Percentiles rank a stretch among this genome's conserved stretches.
Conservation (phyloP, 768 basidiomycete genomes). For the button mushroom (Agaricus bisporus) region DNA sequence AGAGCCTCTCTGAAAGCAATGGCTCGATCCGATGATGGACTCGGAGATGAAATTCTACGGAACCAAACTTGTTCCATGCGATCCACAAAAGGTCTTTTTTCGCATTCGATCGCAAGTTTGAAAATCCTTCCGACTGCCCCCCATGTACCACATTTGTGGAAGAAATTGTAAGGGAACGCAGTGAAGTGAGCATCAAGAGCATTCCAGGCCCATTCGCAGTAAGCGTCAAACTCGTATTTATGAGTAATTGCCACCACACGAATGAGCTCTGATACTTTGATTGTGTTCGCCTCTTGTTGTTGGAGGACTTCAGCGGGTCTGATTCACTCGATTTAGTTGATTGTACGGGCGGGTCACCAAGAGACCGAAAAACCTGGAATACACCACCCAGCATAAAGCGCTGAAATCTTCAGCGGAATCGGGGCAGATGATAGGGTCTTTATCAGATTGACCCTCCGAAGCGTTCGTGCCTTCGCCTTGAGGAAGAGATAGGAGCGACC, state of each 20-base stretch:
- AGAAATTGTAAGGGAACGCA: background rate
- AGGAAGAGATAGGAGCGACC: background rate
- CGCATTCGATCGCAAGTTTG: background rate
- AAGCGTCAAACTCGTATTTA: background rate
- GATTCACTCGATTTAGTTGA: background rate
- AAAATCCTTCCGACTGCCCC: background rate
- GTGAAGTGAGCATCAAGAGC: background rate
- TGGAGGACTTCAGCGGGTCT: background rate
- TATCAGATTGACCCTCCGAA: background rate
- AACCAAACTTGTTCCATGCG: background rate
- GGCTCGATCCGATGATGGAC: background rate
- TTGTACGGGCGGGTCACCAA: background rate
- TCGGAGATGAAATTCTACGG: background rate
- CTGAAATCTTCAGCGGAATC: slow-evolving; percentile 14
- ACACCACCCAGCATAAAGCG: slow-evolving; percentile 16
- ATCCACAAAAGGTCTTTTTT: background rate
- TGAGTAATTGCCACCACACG: background rate
- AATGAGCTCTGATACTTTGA: background rate
- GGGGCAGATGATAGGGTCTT: slow-evolving; percentile 12
- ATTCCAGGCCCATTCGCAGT: background rate
- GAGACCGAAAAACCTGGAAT: slow-evolving; percentile 12
- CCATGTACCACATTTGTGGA: background rate
- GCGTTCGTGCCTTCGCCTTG: background rate
- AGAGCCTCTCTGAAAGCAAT: background rate
- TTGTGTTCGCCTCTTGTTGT: background rate